These are phyloP conservation scores for Cichorium intybus DNA, from an alignment of 140 eudicot species.

Conservation along the genomic window DNA sequence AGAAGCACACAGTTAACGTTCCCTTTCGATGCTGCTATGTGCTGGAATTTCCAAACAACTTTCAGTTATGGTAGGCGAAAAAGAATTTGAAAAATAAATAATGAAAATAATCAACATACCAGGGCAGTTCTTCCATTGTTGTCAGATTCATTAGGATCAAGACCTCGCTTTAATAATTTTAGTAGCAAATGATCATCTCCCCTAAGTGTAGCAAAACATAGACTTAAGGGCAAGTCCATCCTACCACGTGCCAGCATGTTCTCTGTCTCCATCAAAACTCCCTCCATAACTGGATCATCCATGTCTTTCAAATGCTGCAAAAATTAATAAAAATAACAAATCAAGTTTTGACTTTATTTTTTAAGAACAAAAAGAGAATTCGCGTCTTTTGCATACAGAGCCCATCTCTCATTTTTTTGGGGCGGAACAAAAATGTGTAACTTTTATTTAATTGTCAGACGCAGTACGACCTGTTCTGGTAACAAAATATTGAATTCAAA, in stretches of 20 bases:
- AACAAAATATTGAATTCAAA: too few relatives aligned
- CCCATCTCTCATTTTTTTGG: too few relatives aligned
- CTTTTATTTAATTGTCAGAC: too few relatives aligned
- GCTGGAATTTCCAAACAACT: conserved; percentile 43
- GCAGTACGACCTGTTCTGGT: too few relatives aligned
- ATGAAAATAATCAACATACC: conserved; percentile 35
- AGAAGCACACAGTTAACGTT: conserved; percentile 74
- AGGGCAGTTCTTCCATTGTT: conserved; percentile 82
- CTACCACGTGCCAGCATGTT: conserved; percentile 88
- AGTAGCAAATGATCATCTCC: conserved; percentile 73
- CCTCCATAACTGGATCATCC: conserved; percentile 75
- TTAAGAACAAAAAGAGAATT: too few relatives aligned
- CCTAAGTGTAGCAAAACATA: conserved; percentile 84
- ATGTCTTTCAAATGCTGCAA: conserved; percentile 77
- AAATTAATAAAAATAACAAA: neutral
- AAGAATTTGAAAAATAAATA: neutral
- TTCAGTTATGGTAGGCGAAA: neutral
- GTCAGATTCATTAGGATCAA: conserved; percentile 91
- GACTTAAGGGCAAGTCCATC: conserved; percentile 81
- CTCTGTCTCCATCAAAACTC: conserved; percentile 74
- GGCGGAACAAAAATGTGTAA: too few relatives aligned
- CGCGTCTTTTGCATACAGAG: too few relatives aligned
- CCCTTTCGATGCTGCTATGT: conserved; percentile 90
- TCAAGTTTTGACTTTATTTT: too few relatives aligned
- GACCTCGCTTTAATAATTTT: conserved; percentile 70